These are phyloP conservation scores for Halophytophthora batemanensis DNA, from an alignment of 352 stramenopile genomes.

Conservation along the genomic window DNA sequence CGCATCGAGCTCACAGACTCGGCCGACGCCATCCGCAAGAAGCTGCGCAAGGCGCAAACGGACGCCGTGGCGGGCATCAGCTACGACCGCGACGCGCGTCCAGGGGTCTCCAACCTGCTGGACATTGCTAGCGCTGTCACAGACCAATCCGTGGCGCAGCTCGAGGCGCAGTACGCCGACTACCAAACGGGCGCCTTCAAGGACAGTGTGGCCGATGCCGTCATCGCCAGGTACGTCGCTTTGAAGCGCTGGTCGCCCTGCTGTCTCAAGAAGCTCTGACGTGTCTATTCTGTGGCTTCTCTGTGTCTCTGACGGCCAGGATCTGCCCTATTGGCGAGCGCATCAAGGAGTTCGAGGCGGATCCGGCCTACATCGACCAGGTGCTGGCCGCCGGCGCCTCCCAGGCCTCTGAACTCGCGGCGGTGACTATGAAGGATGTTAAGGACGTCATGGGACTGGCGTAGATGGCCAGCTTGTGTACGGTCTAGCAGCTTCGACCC, in stretches of 20 bases:
- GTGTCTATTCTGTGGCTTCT: conserved; percentile 12
- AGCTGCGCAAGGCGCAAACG: conserved; percentile 88
- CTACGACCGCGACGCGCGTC: conserved; percentile 90
- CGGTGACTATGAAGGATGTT: conserved; percentile 70
- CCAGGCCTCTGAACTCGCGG: conserved; percentile 56
- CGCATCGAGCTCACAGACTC: conserved; percentile 94
- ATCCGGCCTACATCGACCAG: conserved; percentile 88
- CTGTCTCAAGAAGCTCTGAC: no score
- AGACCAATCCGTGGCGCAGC: conserved; percentile 71
- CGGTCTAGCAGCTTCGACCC: no score
- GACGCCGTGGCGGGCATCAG: conserved; percentile 71
- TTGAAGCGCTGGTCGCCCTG: no score
- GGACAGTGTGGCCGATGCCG: conserved; percentile 91
- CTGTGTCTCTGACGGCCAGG: conserved; percentile 28
- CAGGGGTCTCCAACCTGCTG: conserved; percentile 95
- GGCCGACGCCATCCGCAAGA: conserved; percentile 75
- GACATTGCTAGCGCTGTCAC: conserved; percentile 86
- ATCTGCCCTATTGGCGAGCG: conserved; percentile 93
- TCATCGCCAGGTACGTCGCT: conserved; percentile 92
- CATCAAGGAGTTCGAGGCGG: conserved; percentile 90
- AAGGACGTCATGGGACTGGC: conserved; percentile 69
- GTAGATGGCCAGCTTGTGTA: neutral
- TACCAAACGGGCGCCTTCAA: conserved; percentile 93
- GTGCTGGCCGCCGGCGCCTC: conserved; percentile 88
- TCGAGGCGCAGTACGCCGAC: conserved; percentile 55